A percentile compares a stretch with the other conserved stretches of the same genome.
Evolutionary conservation across 345 rosid species (phyloP).

Genomic region (Boechera divaricarpa): DNA sequence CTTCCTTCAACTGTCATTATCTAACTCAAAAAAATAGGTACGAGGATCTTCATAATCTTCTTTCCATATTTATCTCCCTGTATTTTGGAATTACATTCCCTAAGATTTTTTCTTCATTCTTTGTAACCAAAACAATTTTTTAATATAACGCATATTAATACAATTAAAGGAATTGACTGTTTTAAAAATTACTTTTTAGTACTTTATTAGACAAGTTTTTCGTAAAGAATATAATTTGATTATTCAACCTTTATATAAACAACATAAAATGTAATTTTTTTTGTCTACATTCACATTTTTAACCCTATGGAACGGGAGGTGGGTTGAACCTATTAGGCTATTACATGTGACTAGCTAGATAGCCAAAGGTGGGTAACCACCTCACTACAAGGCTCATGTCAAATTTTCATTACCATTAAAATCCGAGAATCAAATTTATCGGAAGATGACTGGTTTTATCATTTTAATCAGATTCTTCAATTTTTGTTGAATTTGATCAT

Average conservation of each 20-base stretch:
- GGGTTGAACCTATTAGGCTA: not conserved
- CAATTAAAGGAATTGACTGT: not conserved
- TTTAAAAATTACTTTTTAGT: not conserved
- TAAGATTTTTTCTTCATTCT: conserved; percentile 1
- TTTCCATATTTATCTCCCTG: conserved; percentile 27
- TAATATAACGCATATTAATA: not conserved
- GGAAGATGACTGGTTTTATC: not conserved
- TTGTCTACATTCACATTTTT: not conserved
- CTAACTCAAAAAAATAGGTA: not conserved
- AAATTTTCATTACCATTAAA: not conserved
- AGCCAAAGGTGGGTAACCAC: not conserved
- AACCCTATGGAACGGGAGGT: not conserved
- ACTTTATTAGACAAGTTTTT: not conserved
- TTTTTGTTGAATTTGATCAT: not conserved
- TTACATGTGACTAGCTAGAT: not conserved
- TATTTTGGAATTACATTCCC: conserved; percentile 13
- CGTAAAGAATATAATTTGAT: not conserved
- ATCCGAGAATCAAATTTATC: not conserved
- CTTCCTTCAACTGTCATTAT: not conserved
- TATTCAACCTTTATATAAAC: not conserved
- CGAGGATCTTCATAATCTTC: not conserved
- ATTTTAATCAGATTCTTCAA: not conserved
- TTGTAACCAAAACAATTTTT: not conserved
- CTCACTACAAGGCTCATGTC: not conserved
- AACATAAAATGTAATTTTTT: not conserved